These are phyloP conservation scores for Sequoia sempervirens DNA, from an alignment of 75 land plant genomes.

Conservation along the genomic window DNA sequence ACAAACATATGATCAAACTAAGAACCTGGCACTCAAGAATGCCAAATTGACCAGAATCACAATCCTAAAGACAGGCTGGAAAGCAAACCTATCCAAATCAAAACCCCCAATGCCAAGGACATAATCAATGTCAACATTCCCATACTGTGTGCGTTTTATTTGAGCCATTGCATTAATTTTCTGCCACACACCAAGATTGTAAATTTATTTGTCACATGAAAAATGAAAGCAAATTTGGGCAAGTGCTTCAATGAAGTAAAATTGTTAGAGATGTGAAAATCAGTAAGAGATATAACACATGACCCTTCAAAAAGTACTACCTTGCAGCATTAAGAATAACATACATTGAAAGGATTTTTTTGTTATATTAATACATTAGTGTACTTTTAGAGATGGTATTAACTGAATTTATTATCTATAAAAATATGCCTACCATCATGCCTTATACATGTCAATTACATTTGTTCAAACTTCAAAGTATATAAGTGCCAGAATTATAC, in stretches of 20 bases:
- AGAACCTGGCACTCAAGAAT: neutral
- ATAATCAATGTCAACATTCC: conserved; percentile 87
- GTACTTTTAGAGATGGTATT: neutral
- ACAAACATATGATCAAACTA: neutral
- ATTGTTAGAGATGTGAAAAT: neutral
- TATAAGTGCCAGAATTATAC: neutral
- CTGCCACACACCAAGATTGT: conserved; percentile 24
- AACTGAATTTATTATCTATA: neutral
- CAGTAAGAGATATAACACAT: neutral
- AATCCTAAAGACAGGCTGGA: neutral
- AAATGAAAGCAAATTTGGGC: neutral
- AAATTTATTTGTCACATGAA: neutral
- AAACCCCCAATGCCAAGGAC: conserved; percentile 95
- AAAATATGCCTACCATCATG: neutral
- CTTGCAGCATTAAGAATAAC: neutral
- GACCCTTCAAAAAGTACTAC: neutral
- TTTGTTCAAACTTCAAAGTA: neutral
- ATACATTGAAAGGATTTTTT: neutral
- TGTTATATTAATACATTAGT: neutral
- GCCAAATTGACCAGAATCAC: neutral
- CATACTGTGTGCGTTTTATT: conserved; percentile 64
- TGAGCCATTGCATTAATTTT: conserved; percentile 81
- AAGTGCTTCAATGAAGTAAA: neutral
- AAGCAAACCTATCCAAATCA: conserved; percentile 78
- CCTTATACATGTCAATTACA: conserved; percentile 4